These are phyloP conservation scores for Athelia psychrophila DNA, from an alignment of 1,284 basidiomycete genomes.

Conservation along the genomic window DNA sequence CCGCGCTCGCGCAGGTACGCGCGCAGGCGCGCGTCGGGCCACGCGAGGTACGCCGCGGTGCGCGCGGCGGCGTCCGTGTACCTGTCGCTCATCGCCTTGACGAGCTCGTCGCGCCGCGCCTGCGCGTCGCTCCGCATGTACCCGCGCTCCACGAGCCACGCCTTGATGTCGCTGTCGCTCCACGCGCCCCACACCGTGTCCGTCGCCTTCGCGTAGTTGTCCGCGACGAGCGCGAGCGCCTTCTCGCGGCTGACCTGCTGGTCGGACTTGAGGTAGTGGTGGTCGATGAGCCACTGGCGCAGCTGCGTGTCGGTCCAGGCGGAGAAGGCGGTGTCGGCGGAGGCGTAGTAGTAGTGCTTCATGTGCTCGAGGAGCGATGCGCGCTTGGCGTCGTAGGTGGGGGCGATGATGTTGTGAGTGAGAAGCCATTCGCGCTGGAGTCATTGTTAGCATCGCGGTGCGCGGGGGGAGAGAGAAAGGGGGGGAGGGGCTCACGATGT, in stretches of 20 bases:
- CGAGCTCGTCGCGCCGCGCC: conserved; percentile 70
- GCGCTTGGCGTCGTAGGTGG: conserved; percentile 59
- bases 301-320: conserved; percentile 71
- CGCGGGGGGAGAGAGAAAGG: background rate
- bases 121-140: conserved; percentile 68
- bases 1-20: conserved; percentile 78
- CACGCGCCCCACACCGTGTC: conserved; percentile 73
- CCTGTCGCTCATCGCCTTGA: conserved; percentile 49
- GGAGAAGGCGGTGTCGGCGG: conserved; percentile 60
- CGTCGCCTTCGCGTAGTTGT: conserved; percentile 72
- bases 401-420: conserved; percentile 67
- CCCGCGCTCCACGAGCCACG: conserved; percentile 77
- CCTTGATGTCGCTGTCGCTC: conserved; percentile 75
- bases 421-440: conserved; percentile 79
- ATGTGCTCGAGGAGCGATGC: conserved; percentile 71
- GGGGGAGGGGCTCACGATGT: conserved; percentile 54
- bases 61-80: conserved; percentile 38
- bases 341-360: conserved; percentile 76
- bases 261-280: conserved; percentile 67
- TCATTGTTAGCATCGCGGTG: background rate
- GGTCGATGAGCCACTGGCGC: conserved; percentile 70
- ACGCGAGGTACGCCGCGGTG: conserved; percentile 69
- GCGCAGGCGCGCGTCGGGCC: conserved; percentile 87
- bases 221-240: conserved; percentile 68
- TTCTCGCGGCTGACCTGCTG: conserved; percentile 74